Base-by-base conservation (phyloP, 352 stramenopile species). In the Globisporangium recalcitrans region DNA sequence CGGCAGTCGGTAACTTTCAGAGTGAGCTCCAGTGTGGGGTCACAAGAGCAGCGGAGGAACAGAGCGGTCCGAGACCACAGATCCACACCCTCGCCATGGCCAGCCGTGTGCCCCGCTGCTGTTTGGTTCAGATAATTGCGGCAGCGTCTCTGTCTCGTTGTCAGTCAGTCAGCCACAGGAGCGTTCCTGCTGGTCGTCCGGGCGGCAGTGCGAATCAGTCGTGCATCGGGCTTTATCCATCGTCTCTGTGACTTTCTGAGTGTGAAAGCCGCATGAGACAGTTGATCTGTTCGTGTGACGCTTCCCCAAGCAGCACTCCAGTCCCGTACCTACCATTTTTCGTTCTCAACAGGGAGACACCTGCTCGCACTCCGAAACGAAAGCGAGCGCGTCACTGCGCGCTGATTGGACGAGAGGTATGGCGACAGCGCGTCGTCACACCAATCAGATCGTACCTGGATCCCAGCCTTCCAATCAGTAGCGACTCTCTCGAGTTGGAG, bases 271-370 rank as follows among this genome's bases (percentile, higher is more conserved):
- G 34, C 57, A 63, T 63, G 57, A 63, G 57, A 63, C 57, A 63
- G 57, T 63, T 63, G 57, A 42, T 36, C 48, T 38, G 48, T 54
- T 54, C 48, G 27, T 54, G 29, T 51, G 29, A 34, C 56, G 29
- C 57, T 38, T 53, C 57, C n/a, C 57, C 57, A 63, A 63, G 57
- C 57, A 63, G 44, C 57, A 63, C 40, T 63, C 10, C 1, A 7
- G 27, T 38, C 52, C 11, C 27, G 9, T 58, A 31, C 46, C 22
- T 52, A 52, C 13, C 46, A 52, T 40, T 24, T 22, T 22, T 49
- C 54, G 31, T 58, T 58, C n/a, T 58, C 29, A 58, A 22, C n/a
- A 31, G 38, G 10, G 48, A 54, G 26, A 47, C 6, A 6, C 22
- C 36, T 6, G 11, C 21, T 52, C 46, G 22, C 11, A 52, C 46